A percentile compares a stretch with the other conserved stretches of the same genome.
phyloP scores from a whole-genome alignment of 2,329 filamentous ascomycete species.

The Berkeleyomyces basicola region DNA sequence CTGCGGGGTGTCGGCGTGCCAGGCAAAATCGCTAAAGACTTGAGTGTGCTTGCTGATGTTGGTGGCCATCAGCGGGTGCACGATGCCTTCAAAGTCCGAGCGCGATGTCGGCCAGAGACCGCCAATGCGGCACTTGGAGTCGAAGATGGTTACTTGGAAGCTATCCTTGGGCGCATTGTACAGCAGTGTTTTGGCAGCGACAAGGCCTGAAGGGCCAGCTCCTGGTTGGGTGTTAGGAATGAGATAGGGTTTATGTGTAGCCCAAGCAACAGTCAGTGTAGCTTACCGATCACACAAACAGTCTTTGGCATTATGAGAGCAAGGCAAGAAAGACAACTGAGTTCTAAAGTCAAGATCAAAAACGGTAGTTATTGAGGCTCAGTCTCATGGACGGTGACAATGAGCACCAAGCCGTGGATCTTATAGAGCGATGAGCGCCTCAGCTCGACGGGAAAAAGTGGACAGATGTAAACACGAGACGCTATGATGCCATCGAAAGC shows the following conservation, averaged over 20 bases:
- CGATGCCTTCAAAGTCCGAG: constrained; percentile 31
- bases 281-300: constrained; percentile 26
- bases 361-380: background rate
- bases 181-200: constrained; percentile 57
- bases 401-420: background rate
- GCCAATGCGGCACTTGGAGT: constrained; percentile 47
- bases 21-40: constrained; percentile 54
- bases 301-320: constrained; percentile 22
- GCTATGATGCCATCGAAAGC: background rate
- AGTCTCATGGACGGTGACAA: background rate
- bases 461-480: background rate
- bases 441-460: background rate
- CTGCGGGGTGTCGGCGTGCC: constrained; percentile 42
- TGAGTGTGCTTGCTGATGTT: constrained; percentile 70
- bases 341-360: background rate
- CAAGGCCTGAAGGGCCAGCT: constrained; percentile 51
- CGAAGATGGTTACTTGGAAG: constrained; percentile 56
- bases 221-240: constrained; percentile 26
- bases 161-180: constrained; percentile 34
- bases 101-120: constrained; percentile 56
- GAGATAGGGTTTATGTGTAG: background rate
- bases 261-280: background rate
- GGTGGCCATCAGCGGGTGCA: constrained; percentile 51
- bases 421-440: background rate
- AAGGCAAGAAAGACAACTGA: background rate